Evolutionary conservation across 129 eudicot genomes (phyloP).

Genomic region (Chrysanthemum seticuspe): DNA sequence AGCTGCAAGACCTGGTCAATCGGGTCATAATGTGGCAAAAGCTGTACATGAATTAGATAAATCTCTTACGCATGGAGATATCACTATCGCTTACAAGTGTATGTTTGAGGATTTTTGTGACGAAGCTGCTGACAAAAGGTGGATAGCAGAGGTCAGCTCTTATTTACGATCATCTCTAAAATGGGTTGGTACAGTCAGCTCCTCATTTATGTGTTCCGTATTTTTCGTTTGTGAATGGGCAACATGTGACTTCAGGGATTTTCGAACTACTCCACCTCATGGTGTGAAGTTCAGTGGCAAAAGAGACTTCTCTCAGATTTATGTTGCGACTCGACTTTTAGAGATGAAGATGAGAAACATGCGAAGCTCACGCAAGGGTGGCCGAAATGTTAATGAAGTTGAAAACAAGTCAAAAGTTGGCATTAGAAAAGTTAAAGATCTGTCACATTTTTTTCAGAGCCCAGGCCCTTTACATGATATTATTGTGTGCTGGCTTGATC

Average conservation of each 20-base stretch:
- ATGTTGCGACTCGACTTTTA: constrained; percentile 69
- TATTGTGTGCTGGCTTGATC: constrained; percentile 95
- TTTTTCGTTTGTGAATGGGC: constrained; percentile 96
- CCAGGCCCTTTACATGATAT: constrained; percentile 91
- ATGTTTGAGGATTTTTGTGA: constrained; percentile 70
- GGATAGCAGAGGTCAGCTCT: constrained; percentile 77
- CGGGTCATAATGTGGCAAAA: constrained; percentile 70
- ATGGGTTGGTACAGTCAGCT: constrained; percentile 50
- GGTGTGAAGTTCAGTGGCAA: constrained; percentile 77
- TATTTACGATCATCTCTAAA: constrained; percentile 60
- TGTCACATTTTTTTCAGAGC: constrained; percentile 61
- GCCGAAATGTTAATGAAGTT: too few relatives aligned
- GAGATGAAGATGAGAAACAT: constrained; percentile 54
- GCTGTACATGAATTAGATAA: constrained; percentile 66
- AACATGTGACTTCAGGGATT: constrained; percentile 86
- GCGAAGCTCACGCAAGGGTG: constrained; percentile 25
- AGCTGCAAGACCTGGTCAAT: constrained; percentile 74
- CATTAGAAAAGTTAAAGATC: constrained; percentile 33
- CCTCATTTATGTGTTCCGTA: constrained; percentile 61
- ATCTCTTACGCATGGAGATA: constrained; percentile 69
- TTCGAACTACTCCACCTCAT: constrained; percentile 48
- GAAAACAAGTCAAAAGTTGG: constrained; percentile 21
- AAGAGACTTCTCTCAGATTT: constrained; percentile 72
- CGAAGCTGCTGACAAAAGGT: constrained; percentile 52
- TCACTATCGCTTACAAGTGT: constrained; percentile 52